Conservation (phyloP, 75 land plant genomes). For the Larix kaempferi region DNA sequence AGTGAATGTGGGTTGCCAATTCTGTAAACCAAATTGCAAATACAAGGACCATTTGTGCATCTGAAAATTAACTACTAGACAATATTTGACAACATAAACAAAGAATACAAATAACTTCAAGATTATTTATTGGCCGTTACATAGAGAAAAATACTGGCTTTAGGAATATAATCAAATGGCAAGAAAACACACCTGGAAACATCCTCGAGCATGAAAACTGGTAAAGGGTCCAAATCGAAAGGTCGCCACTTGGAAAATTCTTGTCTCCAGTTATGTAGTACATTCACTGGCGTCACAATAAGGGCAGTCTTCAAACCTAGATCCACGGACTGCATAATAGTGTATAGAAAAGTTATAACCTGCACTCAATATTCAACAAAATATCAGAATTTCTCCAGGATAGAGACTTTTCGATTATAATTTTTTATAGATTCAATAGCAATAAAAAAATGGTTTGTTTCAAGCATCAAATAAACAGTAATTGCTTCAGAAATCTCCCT, state of each 20-base stretch:
- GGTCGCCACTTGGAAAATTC: constrained; percentile 94
- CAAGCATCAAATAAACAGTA: too few relatives aligned
- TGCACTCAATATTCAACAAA: constrained; percentile 20
- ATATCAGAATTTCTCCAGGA: background rate
- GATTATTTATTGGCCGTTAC: background rate
- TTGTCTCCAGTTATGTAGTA: constrained; percentile 90
- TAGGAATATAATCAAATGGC: background rate
- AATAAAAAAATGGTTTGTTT: too few relatives aligned
- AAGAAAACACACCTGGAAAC: constrained; percentile 59
- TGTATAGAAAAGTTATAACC: constrained; percentile 94
- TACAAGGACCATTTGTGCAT: background rate
- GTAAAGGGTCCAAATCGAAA: constrained; percentile 57
- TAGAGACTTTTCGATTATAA: too few relatives aligned
- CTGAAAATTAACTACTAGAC: constrained; percentile 5
- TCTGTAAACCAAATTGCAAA: background rate
- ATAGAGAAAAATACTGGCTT: background rate
- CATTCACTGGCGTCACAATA: constrained; percentile 97
- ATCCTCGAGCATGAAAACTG: constrained; percentile 92
- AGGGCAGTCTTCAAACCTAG: constrained; percentile 79
- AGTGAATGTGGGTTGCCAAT: background rate
- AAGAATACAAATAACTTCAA: background rate
- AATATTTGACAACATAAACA: background rate
- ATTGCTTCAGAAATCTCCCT: too few relatives aligned
- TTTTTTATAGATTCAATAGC: too few relatives aligned
- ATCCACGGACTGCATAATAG: constrained; percentile 74